Evolutionary conservation across 2,329 filamentous ascomycete species (phyloP).

Genomic region (Xylaria sp.): DNA sequence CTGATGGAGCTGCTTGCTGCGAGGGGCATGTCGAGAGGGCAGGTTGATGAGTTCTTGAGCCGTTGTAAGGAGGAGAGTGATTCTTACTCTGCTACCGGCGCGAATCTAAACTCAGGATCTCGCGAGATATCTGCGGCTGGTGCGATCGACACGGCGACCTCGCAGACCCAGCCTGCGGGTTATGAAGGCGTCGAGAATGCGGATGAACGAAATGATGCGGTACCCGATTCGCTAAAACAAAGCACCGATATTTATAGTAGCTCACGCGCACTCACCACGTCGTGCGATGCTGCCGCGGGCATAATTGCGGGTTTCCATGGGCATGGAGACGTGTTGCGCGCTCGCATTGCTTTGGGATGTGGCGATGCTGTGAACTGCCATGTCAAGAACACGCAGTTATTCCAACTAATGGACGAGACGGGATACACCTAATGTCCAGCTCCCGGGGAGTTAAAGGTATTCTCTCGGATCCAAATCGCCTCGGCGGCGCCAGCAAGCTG

Average conservation of each 20-base stretch:
- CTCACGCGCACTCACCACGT: slow-evolving; percentile 36
- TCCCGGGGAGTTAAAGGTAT: neutral
- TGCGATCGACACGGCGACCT: neutral
- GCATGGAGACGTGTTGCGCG: slow-evolving; percentile 37
- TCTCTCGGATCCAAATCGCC: neutral
- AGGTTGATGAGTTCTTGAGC: slow-evolving; percentile 53
- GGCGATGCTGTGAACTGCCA: slow-evolving; percentile 40
- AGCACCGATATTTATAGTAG: neutral
- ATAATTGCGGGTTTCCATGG: slow-evolving; percentile 46
- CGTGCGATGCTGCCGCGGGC: slow-evolving; percentile 45
- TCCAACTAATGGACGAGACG: slow-evolving; percentile 48
- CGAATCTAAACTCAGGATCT: neutral
- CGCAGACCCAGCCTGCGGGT: neutral
- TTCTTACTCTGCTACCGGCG: slow-evolving; percentile 27
- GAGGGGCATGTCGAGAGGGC: slow-evolving; percentile 52
- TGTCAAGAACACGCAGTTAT: slow-evolving; percentile 47
- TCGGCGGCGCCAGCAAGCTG: no score
- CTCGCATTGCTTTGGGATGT: slow-evolving; percentile 41
- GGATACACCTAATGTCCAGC: neutral
- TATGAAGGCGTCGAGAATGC: neutral
- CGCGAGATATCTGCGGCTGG: neutral
- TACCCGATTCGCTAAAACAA: neutral
- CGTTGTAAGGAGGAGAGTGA: slow-evolving; percentile 44
- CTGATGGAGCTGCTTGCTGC: slow-evolving; percentile 56
- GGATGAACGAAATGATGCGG: neutral